phyloP scores from a whole-genome alignment of 305 asterid genomes.

The Nicotiana rustica region DNA sequence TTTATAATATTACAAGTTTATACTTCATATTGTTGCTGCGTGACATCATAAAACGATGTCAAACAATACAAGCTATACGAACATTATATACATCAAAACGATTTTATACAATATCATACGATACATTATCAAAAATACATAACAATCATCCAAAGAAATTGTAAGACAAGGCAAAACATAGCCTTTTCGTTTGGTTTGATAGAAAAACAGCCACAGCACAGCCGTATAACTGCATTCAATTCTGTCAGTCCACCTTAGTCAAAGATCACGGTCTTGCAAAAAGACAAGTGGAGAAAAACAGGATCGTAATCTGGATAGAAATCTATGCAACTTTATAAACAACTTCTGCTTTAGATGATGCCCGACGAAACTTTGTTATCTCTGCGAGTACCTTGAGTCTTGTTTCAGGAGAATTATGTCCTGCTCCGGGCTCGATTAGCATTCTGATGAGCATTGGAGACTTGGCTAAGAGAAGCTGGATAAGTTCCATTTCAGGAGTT shows the following conservation, averaged over 20 bases:
- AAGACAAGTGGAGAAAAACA: not conserved
- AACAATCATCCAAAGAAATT: no score
- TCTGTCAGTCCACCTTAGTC: not conserved
- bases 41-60: no score
- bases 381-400: conserved; percentile 10
- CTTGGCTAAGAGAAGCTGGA: conserved; percentile 29
- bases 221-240: not conserved
- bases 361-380: conserved; percentile 11
- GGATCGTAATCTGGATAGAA: not conserved
- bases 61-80: no score
- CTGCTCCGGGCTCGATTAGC: not conserved
- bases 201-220: not conserved
- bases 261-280: not conserved
- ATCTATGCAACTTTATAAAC: not conserved
- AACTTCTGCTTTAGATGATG: conserved; percentile 12
- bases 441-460: not conserved
- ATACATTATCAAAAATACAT: no score
- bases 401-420: not conserved
- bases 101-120: no score
- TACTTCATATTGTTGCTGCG: no score
- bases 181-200: not conserved
- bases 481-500: conserved; percentile 11
- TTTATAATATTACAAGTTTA: no score
- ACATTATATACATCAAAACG: no score
- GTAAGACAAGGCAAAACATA: not conserved